A percentile compares a stretch with the other conserved stretches of the same genome.
phyloP scores from a whole-genome alignment of 495 filamentous ascomycete species.

The Neurospora sp. region DNA sequence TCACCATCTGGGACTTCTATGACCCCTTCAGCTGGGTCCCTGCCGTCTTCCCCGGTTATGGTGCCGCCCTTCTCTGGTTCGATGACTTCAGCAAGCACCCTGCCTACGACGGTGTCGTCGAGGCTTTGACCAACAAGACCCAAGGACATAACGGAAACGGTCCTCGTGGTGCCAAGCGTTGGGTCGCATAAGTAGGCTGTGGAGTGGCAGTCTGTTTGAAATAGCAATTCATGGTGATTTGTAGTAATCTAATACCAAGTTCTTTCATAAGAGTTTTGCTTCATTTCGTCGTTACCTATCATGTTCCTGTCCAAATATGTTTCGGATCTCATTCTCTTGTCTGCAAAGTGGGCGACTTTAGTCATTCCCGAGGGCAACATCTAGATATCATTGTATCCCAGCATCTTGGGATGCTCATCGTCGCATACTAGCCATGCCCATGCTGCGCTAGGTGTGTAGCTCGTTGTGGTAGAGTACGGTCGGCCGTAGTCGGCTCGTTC shows the following conservation, averaged over 20 bases:
- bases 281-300: not conserved
- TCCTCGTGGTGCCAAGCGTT: not conserved
- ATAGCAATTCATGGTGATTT: not conserved
- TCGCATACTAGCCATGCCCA: conserved; percentile 21
- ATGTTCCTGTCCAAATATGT: not conserved
- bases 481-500: conserved; percentile 20
- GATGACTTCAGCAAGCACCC: conserved; percentile 47
- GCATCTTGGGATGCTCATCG: conserved; percentile 12
- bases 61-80: conserved; percentile 42
- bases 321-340: not conserved
- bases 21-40: conserved; percentile 53
- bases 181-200: not conserved
- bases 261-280: not conserved
- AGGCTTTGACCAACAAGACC: conserved; percentile 12
- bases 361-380: not conserved
- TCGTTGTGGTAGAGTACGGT: conserved; percentile 16
- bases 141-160: not conserved
- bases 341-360: not conserved
- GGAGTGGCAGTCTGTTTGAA: not conserved
- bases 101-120: conserved; percentile 33
- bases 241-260: not conserved
- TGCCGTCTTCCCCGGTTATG: conserved; percentile 41
- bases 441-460: conserved; percentile 18
- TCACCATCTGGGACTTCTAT: conserved; percentile 57
- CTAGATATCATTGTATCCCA: conserved; percentile 21